Base-by-base conservation (phyloP, 2,329 filamentous ascomycete species). In the Sporothrix brasiliensis region DNA sequence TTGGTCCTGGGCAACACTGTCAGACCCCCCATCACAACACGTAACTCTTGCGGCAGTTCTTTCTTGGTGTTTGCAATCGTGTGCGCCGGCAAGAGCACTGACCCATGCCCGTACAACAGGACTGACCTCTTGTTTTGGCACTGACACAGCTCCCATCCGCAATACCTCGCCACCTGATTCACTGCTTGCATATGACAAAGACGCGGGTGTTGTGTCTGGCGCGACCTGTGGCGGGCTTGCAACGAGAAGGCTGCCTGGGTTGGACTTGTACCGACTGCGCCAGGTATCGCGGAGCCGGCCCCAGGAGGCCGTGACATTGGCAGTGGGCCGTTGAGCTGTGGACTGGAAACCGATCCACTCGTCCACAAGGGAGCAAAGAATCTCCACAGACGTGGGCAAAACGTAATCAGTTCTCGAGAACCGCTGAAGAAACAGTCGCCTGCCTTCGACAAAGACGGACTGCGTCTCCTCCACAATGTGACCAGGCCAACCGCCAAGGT, bases 401-500 rank as follows among this genome's bases (percentile, higher is more conserved):
- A n/a, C 3, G 54, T 9, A 34, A 4, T 11, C 14, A 16, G 13
- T 9, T 27, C 27, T n/a, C 19, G 16, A 13, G 54, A 19, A 19
- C 16, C 6, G 13, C 2, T 58, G 6, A 3, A 68, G 27, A 30
- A 44, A 56, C 1, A 56, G 49, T 10, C n/a, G 52, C n/a, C 66
- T 50, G 21, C 49, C 66, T 2, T 47, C 21, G 19, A 68, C 39
- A 30, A 68, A 68, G 34, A 68, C 24, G 14, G 19, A 4, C 24
- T 56, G 50, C 1, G 66, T 68, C 10, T 68, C 53, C 6, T 30
- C 16, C 7, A 50, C 67, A 13, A 60, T n/a, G 3, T 50, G 4
- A 16, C 21, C 41, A 2, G 53, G 67, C 67, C 67, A 68, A 24
- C 21, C 27, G 16, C 41, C 63, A 4, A 68, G 52, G 54, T 68